Base-by-base conservation (phyloP, 768 basidiomycete species). In the Boletellus ananiceps region DNA sequence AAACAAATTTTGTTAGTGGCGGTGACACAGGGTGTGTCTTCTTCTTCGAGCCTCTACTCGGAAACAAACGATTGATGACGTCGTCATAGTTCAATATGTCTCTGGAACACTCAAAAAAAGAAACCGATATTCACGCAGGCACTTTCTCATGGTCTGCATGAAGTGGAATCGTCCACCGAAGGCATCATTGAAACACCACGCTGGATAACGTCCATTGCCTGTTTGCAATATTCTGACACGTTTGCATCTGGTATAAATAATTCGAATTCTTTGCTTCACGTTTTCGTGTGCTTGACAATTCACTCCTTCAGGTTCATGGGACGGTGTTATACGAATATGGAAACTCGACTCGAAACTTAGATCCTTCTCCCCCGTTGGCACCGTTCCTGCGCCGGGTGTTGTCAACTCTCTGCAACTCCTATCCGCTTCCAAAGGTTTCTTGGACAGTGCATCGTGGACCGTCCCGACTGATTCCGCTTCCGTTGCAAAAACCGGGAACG, bases 71-170 rank as follows among this genome's bases (percentile, higher is more conserved):
- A 8, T 47, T 48, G 19, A 59, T 11, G 25, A 11, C 34, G 14
- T 8, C 12, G 7, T 23, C 23, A 31, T 53, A 52, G 94, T 0
- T 86, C 93, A n/a, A 84, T 99, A 62, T 88, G 80, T 52, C 77
- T 99, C 4, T 99, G 95, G 93, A 81, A 78, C 27, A 96, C 82
- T 9, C 78, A 80, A 52, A 95, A 93, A 77, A 97, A 98, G 74
- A 98, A 98, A 69, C 92, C 96, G 0, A 71, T 95, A 38, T 96
- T 89, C 68, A 90, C 86, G 0, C 81, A 87, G 50, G 76, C 86
- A 6, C 71, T 97, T 39, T 89, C 92, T 4, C 96, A 99, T 65
- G 96, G 96, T 5, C 69, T 93, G 38, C 78, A 88, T 56, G 81
- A 87, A 64, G 72, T 75, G 6, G 68, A 76, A 13, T 88, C 86